Base-by-base conservation (phyloP, 768 basidiomycete species). In the Lyophyllum atratum region DNA sequence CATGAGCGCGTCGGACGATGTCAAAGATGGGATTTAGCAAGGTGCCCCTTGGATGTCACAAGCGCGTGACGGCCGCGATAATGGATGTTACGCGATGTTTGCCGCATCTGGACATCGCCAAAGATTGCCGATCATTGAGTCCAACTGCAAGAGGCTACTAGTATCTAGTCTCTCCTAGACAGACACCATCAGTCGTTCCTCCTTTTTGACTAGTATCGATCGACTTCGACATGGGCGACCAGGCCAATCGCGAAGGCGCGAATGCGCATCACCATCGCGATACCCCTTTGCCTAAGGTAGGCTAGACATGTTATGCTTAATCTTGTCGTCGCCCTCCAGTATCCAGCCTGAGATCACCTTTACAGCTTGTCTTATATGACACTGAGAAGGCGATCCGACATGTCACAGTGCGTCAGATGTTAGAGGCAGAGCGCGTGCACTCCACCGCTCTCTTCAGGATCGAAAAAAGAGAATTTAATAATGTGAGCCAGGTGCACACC, bases 351-450 rank as follows among this genome's bases (percentile, higher is more conserved):
- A 17, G 25, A 22, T 31, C 37, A 15, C 6, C 25, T 37, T 14
- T 29, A 22, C 57, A 58, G 57, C 28, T 24, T 15, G 24, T 40
- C 0, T 14, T 28, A 15, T 31, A 34, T 22, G 33, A 58, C 19
- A 9, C 33, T 31, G 44, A 60, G 15, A 21, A 43, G 40, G 44
- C 58, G n/a, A 46, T 66, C 24, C 67, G 74, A 49, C 71, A 66
- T n/a, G 67, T 74, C n/a, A 72, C 70, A 7, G 63, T 76, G 28
- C 57, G 60, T 9, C 70, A 71, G 46, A 49, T 68, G n/a, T 44
- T 60, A 17, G 34, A 45, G 28, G 60, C 63, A 11, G 55, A 50
- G 14, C 63, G 59, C 34, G 37, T 47, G 22, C 58, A 64, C 37
- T 56, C 52, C 2, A 58, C 53, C 12, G 59, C 62, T 6, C 57